Evolutionary conservation across 352 stramenopile species (phyloP).

Genomic region (Phytophthora pinifolia): DNA sequence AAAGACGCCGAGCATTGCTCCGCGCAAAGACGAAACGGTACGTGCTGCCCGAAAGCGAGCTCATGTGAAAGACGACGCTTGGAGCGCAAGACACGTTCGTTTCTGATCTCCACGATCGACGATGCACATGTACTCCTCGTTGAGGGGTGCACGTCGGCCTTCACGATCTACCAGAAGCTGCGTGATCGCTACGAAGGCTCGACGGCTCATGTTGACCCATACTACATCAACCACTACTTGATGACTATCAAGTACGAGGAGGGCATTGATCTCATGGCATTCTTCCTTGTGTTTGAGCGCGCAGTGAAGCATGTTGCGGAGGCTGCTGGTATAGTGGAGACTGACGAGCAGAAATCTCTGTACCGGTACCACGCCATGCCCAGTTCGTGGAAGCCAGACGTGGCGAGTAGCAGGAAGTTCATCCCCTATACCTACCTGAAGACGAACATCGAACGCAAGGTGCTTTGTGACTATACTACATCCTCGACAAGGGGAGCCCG

Average conservation of each 20-base stretch:
- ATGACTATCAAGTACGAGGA: slow-evolving; percentile 26
- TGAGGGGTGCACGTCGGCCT: slow-evolving; percentile 5
- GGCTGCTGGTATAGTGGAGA: slow-evolving; percentile 7
- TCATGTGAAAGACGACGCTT: slow-evolving; percentile 3
- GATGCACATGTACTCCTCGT: slow-evolving; percentile 10
- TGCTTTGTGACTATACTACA: slow-evolving; percentile 4
- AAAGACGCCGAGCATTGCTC: slow-evolving; percentile 10
- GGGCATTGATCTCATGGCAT: slow-evolving; percentile 14
- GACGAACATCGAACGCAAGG: slow-evolving; percentile 18
- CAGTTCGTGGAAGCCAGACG: slow-evolving; percentile 12
- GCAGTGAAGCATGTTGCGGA: slow-evolving; percentile 1
- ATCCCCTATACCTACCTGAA: slow-evolving; percentile 15
- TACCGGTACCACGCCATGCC: slow-evolving; percentile 15
- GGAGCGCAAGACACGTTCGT: slow-evolving; percentile 6
- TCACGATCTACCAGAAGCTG: slow-evolving; percentile 18
- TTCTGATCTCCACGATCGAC: slow-evolving; percentile 18
- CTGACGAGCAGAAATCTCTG: slow-evolving; percentile 9
- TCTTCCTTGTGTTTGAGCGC: slow-evolving; percentile 16
- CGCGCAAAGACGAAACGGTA: not conserved
- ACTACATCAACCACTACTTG: slow-evolving; percentile 26
- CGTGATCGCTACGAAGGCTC: slow-evolving; percentile 16
- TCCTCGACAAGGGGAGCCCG: slow-evolving; percentile 6
- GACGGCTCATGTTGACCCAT: slow-evolving; percentile 15
- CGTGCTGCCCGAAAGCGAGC: slow-evolving; percentile 1
- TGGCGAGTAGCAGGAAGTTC: slow-evolving; percentile 11